Evolutionary conservation across 257 asterid species (phyloP), one percentile per base, ranked within the genome.

Genomic region (Mitragyna speciosa): DNA sequence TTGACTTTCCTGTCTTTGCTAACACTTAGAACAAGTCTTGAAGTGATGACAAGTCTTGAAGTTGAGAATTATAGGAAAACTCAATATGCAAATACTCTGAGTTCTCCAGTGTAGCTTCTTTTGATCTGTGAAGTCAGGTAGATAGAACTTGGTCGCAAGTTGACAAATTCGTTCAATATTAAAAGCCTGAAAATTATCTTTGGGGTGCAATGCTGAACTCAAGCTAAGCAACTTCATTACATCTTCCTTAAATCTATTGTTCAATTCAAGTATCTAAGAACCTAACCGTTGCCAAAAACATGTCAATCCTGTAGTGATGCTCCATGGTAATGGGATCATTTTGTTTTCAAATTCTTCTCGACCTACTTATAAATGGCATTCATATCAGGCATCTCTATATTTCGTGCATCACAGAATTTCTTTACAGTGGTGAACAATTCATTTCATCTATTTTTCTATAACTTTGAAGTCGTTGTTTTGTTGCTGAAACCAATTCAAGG

Each of bases 131-230:
- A 41, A 41, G 3, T 2, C 45, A 41, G 6, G 3, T 2, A 3
- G 45, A 41, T 41, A 41, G 6, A 41, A 41, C 45, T 2, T 6
- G 6, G 6, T 41, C 3, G 3, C 5, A 41, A 2, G 6, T 2
- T 3, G 6, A 41, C 45, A 41, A 6, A 41, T 41, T 6, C 45
- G 45, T 41, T 41, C 6, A 41, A 3, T 6, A 41, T 6, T 41
- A n/a, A n/a, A n/a, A n/a, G n/a, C n/a, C n/a, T n/a, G n/a, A n/a
- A n/a, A n/a, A 3, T 41, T 2, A 3, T 41, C 3, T 3, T 39
- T 77, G 5, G 67, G 70, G 71, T 76, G 12, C 8, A 81, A 68
- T 39, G 84, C 76, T 30, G 54, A 65, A 16, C 70, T 64, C 26
- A 75, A 26, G 12, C 20, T 59, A 22, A 75, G 26, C 43, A 81